Percentiles rank a stretch among this genome's conserved stretches.
Conservation (phyloP, 192 early-diverging fungal genomes). For the Podila clonocystis region DNA sequence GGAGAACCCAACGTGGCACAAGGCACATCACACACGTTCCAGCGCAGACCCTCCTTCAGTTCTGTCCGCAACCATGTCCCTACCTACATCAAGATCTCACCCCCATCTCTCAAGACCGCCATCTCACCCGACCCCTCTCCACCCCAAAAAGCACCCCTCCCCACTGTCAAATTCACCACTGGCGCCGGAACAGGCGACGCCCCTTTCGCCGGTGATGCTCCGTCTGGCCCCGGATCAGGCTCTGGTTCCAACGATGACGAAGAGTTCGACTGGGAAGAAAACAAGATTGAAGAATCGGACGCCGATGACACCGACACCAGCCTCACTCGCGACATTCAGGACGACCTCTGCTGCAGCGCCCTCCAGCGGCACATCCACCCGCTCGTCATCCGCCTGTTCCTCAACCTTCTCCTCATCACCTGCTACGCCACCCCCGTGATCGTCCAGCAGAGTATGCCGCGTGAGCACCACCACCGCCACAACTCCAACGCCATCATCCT, state of each 20-base stretch:
- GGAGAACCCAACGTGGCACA: not conserved
- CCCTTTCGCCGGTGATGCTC: not conserved
- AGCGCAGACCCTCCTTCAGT: slow-evolving; percentile 24
- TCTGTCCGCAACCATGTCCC: slow-evolving; percentile 28
- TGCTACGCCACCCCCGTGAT: slow-evolving; percentile 13
- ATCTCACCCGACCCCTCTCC: not conserved
- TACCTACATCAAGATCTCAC: slow-evolving; percentile 23
- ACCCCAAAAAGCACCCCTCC: not conserved
- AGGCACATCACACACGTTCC: not conserved
- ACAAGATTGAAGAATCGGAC: slow-evolving; percentile 23
- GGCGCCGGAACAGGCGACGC: not conserved
- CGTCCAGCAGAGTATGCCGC: not conserved
- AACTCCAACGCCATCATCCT: slow-evolving; percentile 20
- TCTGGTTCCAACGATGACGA: slow-evolving; percentile 10
- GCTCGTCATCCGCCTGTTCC: slow-evolving; percentile 1
- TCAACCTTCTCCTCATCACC: slow-evolving; percentile 8
- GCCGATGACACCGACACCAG: not conserved
- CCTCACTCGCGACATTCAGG: slow-evolving; percentile 4
- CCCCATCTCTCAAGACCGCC: slow-evolving; percentile 4
- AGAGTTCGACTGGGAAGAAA: slow-evolving; percentile 41
- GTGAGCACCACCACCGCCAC: slow-evolving; percentile 13
- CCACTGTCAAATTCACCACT: not conserved
- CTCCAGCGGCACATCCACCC: slow-evolving; percentile 19
- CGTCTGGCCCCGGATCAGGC: not conserved
- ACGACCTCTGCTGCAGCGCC: slow-evolving; percentile 27